Conservation (phyloP, 2,329 filamentous ascomycete genomes). For the Exophiala spinifera region DNA sequence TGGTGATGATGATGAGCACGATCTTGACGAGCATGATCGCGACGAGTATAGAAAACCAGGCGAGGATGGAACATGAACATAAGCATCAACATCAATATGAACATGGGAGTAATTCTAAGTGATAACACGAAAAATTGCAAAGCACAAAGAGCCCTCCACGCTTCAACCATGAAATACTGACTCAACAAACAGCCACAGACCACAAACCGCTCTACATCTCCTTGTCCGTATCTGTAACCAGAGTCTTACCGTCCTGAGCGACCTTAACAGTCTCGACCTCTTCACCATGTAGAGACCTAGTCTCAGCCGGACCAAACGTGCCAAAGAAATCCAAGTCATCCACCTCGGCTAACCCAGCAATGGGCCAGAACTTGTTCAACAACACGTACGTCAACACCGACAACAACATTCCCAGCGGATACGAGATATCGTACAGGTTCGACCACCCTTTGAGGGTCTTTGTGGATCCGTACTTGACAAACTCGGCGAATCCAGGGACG, state of each 20-base stretch:
- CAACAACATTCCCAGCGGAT: slow-evolving; percentile 9
- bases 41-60: too few species aligned
- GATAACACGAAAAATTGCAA: too few species aligned
- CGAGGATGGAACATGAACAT: too few species aligned
- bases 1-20: too few species aligned
- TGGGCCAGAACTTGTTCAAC: slow-evolving; percentile 30
- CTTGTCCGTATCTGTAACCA: not conserved
- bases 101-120: too few species aligned
- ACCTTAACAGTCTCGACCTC: not conserved
- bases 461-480: slow-evolving; percentile 19
- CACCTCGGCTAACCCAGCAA: slow-evolving; percentile 32
- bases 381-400: slow-evolving; percentile 6
- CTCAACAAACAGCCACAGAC: too few species aligned
- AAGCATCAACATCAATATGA: too few species aligned
- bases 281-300: not conserved
- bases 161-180: too few species aligned
- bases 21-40: too few species aligned
- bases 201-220: not conserved
- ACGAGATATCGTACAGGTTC: slow-evolving; percentile 15
- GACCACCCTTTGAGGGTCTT: slow-evolving; percentile 11
- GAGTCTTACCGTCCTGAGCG: not conserved
- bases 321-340: slow-evolving; percentile 37
- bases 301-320: slow-evolving; percentile 30
- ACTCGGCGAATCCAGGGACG: slow-evolving; percentile 30
- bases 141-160: too few species aligned